These are phyloP conservation scores for Wallemia hederae DNA, from an alignment of 1,284 basidiomycete species.

Conservation along the genomic window DNA sequence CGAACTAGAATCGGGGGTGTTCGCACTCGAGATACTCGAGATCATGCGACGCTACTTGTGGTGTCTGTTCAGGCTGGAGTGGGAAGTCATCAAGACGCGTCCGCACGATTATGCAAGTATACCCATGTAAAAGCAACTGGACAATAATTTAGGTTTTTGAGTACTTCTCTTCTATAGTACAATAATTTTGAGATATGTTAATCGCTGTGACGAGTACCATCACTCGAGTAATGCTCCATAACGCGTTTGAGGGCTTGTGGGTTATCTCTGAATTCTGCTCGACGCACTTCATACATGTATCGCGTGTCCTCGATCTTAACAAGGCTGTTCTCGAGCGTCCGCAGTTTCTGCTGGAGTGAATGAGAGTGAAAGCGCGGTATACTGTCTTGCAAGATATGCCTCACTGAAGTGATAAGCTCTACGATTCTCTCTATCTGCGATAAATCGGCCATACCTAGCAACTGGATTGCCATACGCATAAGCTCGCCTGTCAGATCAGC, in stretches of 20 bases:
- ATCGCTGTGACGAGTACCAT: too few species aligned
- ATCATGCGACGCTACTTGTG: slow-evolving; percentile 74
- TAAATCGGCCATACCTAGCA: neutral
- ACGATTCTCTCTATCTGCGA: neutral
- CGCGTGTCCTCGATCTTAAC: neutral
- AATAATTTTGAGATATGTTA: too few species aligned
- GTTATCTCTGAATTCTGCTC: neutral
- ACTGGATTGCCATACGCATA: neutral
- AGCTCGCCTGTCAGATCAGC: neutral
- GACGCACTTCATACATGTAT: neutral
- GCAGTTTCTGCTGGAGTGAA: neutral
- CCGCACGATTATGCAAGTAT: neutral
- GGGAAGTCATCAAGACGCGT: slow-evolving; percentile 45
- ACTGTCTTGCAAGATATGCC: neutral
- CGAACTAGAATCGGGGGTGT: slow-evolving; percentile 57
- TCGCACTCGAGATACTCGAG: slow-evolving; percentile 73
- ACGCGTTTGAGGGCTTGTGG: neutral
- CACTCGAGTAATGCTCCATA: neutral
- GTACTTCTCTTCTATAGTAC: too few species aligned
- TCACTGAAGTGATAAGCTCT: neutral
- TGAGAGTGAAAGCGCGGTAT: neutral
- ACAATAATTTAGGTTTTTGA: neutral
- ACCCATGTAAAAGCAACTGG: neutral
- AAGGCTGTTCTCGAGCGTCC: neutral
- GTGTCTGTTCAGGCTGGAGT: slow-evolving; percentile 87